Conservation (phyloP, 495 filamentous ascomycete species). For the Aspergillus bertholletiae region DNA sequence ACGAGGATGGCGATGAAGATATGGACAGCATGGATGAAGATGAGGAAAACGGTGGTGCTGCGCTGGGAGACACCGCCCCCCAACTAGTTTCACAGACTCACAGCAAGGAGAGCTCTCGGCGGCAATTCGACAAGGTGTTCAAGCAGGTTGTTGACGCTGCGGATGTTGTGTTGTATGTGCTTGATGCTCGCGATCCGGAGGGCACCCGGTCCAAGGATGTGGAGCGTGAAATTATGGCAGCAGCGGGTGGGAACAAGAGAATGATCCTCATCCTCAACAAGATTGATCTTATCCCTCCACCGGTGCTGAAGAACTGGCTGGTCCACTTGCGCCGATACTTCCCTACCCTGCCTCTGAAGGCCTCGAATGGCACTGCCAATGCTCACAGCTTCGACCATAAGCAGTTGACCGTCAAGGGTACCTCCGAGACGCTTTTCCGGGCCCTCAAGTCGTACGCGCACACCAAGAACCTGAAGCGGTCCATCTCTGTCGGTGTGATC, state of each 20-base stretch:
- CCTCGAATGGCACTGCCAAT: constrained; percentile 77
- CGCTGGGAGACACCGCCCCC: constrained; percentile 39
- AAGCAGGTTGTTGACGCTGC: constrained; percentile 87
- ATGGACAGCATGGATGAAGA: constrained; percentile 58
- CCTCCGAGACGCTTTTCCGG: constrained; percentile 81
- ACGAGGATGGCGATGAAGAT: constrained; percentile 57
- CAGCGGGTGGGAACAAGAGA: constrained; percentile 77
- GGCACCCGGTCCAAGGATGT: constrained; percentile 88
- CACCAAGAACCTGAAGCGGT: constrained; percentile 77
- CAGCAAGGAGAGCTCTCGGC: constrained; percentile 70
- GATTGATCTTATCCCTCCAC: constrained; percentile 84
- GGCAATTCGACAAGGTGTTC: constrained; percentile 92
- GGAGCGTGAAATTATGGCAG: constrained; percentile 83
- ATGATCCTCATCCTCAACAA: constrained; percentile 96
- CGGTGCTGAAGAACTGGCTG: constrained; percentile 81
- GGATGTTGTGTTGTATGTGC: constrained; percentile 90
- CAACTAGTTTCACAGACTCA: constrained; percentile 29
- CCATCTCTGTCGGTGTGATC: constrained; percentile 88
- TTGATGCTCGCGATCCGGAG: constrained; percentile 90
- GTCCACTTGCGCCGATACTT: constrained; percentile 83
- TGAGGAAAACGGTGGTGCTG: constrained; percentile 44
- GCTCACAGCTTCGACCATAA: constrained; percentile 91
- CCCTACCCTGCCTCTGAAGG: constrained; percentile 88
- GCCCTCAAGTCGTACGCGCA: constrained; percentile 90
- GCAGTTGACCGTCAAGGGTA: constrained; percentile 80